These are phyloP conservation scores for Senna siamea DNA, from an alignment of 306 rosid genomes.

Conservation along the genomic window DNA sequence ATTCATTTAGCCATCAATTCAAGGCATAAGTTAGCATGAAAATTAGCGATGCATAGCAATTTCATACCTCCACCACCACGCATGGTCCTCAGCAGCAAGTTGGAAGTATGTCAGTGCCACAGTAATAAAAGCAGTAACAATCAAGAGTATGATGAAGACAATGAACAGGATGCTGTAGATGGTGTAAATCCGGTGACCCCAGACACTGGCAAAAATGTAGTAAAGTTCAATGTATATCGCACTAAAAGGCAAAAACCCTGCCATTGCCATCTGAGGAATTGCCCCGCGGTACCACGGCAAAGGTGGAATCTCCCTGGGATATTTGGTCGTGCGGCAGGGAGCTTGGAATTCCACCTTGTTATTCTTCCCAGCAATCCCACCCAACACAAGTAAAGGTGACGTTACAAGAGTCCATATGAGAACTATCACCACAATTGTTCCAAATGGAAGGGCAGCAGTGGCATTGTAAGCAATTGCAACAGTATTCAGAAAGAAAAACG, in stretches of 20 bases:
- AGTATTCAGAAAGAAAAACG: constrained; percentile 57
- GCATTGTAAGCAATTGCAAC: constrained; percentile 58
- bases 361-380: constrained; percentile 64
- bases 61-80: constrained; percentile 69
- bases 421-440: constrained; percentile 60
- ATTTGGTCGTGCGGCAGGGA: constrained; percentile 55
- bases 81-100: constrained; percentile 64
- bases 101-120: constrained; percentile 69
- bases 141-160: constrained; percentile 60
- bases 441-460: constrained; percentile 65
- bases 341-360: constrained; percentile 65
- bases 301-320: constrained; percentile 64
- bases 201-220: constrained; percentile 60
- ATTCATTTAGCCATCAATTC: not conserved
- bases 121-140: constrained; percentile 61
- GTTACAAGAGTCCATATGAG: constrained; percentile 63
- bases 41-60: not conserved
- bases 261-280: constrained; percentile 62
- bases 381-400: constrained; percentile 60
- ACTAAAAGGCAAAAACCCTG: constrained; percentile 63
- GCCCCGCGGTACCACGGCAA: constrained; percentile 56
- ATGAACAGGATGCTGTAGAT: constrained; percentile 57
- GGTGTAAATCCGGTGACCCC: constrained; percentile 62
- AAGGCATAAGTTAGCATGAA: not conserved
- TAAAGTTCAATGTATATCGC: constrained; percentile 58